Evolutionary conservation across 2,329 filamentous ascomycete species (phyloP), one percentile per base, ranked within the genome.

Genomic region (Lecanosticta acicola): DNA sequence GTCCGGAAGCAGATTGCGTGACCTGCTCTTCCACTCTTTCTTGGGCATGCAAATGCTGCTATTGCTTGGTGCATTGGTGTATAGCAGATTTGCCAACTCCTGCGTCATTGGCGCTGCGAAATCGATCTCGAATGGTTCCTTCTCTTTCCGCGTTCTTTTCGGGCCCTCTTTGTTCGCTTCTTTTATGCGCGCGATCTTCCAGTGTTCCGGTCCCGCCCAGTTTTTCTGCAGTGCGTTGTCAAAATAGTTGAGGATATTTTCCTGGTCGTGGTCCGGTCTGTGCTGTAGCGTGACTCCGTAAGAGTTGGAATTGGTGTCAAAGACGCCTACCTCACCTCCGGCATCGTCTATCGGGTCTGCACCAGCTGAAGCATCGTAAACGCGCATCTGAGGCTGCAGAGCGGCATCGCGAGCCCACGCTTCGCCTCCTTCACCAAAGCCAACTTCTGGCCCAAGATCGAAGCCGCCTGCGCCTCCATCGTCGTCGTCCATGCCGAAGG

Each of bases 191-290:
- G 87, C 80, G 63, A 98, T 97, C 56, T 91, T 84, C 93, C 93
- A 98, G 68, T 98, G 93, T 66, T 97, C 93, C n/a, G 93, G 91
- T 39, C 89, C 94, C 4, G 85, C 84, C 91, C 93, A 98, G 61
- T 96, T 96, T 76, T 95, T 97, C 64, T 93, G 87, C 35, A 97
- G 71, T 2, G 91, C 90, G 61, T 95, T 88, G 66, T 98, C 93
- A 63, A 98, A 98, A 71, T 97, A 98, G 62, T 87, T 85, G n/a
- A 98, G 77, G 47, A 98, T 95, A 59, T 95, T 91, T 58, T 97
- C 88, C 63, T 96, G 89, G 59, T 87, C 87, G 41, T 81, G 80
- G 13, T 75, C 71, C 4, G 55, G 48, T 8, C 61, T 58, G 57
- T 85, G 84, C 33, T 79, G 80, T 71, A 95, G 81, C n/a, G 85